Percentiles rank a stretch among this genome's conserved stretches.
These are phyloP conservation scores for Phytophthora tentaculata DNA, from an alignment of 352 stramenopile species.

Conservation along the genomic window DNA sequence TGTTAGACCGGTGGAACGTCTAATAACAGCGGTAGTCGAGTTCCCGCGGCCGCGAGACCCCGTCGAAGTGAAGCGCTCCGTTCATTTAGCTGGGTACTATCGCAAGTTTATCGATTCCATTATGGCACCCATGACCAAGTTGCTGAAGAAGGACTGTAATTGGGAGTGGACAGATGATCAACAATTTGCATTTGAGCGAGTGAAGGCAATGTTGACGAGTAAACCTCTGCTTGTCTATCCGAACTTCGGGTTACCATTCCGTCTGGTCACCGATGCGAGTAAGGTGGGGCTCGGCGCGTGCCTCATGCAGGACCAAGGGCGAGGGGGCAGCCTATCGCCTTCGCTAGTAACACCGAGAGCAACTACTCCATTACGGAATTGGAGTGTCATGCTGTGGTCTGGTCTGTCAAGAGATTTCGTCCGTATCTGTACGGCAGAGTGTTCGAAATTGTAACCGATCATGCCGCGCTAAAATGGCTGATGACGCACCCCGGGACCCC, in stretches of 20 bases:
- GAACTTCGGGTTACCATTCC: background rate
- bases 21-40: background rate
- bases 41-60: background rate
- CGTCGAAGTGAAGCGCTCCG: background rate
- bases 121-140: background rate
- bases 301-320: background rate
- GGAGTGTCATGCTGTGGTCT: background rate
- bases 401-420: background rate
- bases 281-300: background rate
- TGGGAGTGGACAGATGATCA: background rate
- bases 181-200: background rate
- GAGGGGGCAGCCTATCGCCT: background rate
- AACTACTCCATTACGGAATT: conserved; percentile 6
- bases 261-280: background rate
- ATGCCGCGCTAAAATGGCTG: background rate
- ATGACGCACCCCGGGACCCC: background rate
- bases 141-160: background rate
- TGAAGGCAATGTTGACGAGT: background rate
- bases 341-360: background rate
- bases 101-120: background rate
- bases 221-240: background rate
- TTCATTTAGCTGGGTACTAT: background rate
- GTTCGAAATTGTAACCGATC: background rate
- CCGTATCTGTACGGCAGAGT: background rate
- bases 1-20: background rate